These are phyloP conservation scores for Laguncularia racemosa DNA, from an alignment of 345 rosid species.

Conservation along the genomic window DNA sequence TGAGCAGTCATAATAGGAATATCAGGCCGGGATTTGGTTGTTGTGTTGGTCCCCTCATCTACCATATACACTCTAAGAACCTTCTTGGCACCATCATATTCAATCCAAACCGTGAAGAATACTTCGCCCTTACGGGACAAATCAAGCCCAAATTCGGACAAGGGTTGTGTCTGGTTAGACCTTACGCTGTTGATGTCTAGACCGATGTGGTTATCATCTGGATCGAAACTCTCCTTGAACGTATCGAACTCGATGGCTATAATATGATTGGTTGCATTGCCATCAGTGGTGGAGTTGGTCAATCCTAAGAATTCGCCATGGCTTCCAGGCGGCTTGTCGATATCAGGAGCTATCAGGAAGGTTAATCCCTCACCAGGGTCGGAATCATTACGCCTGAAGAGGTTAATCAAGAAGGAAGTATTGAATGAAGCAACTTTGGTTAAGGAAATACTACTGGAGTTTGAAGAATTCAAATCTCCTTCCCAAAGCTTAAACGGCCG, in stretches of 20 bases:
- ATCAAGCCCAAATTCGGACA: conserved; percentile 17
- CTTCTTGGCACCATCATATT: conserved; percentile 20
- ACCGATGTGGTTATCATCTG: conserved; percentile 41
- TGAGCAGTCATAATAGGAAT: conserved; percentile 14
- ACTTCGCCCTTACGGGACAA: conserved; percentile 7
- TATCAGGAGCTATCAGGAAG: conserved; percentile 39
- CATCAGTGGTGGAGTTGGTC: conserved; percentile 45
- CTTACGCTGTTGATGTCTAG: conserved; percentile 35
- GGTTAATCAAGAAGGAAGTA: conserved; percentile 39
- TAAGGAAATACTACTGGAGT: background rate
- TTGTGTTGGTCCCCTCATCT: background rate
- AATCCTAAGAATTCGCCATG: conserved; percentile 38
- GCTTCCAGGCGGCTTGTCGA: conserved; percentile 25
- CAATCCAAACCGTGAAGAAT: conserved; percentile 29
- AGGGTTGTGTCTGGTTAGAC: conserved; percentile 16
- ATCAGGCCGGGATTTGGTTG: conserved; percentile 5
- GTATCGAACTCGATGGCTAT: conserved; percentile 55
- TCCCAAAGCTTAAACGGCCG: conserved; percentile 30
- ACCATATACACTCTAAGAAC: conserved; percentile 27
- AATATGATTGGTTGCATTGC: conserved; percentile 27
- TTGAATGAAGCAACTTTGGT: conserved; percentile 44
- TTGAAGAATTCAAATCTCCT: background rate
- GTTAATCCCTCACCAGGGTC: conserved; percentile 41
- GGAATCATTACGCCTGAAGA: conserved; percentile 14
- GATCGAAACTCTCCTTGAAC: conserved; percentile 31